phyloP scores from a whole-genome alignment of 768 basidiomycete species.

The Auriscalpium orientale region DNA sequence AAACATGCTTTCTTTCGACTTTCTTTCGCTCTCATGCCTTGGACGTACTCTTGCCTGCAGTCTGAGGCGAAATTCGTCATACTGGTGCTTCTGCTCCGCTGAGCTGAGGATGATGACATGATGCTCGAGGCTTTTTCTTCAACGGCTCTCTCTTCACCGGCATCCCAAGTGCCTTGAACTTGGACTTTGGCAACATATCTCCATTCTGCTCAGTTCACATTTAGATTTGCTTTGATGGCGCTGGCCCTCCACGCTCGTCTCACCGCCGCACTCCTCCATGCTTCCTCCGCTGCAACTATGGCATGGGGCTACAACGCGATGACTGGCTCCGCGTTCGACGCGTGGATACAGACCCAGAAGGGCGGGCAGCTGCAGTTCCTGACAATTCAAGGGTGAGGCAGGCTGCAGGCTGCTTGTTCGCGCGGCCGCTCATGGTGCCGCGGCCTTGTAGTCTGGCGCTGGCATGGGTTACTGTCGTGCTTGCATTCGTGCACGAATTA shows the following conservation, averaged over 20 bases:
- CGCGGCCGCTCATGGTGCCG: not conserved
- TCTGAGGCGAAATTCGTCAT: too few relatives aligned
- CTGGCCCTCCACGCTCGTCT: not conserved
- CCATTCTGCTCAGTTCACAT: too few relatives aligned
- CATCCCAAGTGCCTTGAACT: too few relatives aligned
- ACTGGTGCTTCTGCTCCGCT: too few relatives aligned
- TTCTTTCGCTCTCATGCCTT: too few relatives aligned
- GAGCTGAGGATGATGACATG: too few relatives aligned
- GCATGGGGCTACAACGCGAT: slow-evolving; percentile 27
- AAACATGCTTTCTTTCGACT: too few relatives aligned
- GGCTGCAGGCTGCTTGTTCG: not conserved
- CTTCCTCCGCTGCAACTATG: slow-evolving; percentile 26
- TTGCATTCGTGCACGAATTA: slow-evolving; percentile 34
- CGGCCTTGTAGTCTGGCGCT: slow-evolving; percentile 22
- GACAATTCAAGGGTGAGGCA: slow-evolving; percentile 66
- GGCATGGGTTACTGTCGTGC: slow-evolving; percentile 34
- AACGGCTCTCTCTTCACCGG: too few relatives aligned
- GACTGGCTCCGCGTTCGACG: slow-evolving; percentile 12
- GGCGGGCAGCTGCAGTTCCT: slow-evolving; percentile 68
- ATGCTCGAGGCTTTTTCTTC: too few relatives aligned
- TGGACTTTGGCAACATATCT: too few relatives aligned
- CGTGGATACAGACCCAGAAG: slow-evolving; percentile 35
- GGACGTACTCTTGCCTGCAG: too few relatives aligned
- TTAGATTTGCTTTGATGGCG: too few relatives aligned
- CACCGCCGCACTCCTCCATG: slow-evolving; percentile 20